Conservation (phyloP, 352 stramenopile genomes). For the Blastocystis hominis region DNA sequence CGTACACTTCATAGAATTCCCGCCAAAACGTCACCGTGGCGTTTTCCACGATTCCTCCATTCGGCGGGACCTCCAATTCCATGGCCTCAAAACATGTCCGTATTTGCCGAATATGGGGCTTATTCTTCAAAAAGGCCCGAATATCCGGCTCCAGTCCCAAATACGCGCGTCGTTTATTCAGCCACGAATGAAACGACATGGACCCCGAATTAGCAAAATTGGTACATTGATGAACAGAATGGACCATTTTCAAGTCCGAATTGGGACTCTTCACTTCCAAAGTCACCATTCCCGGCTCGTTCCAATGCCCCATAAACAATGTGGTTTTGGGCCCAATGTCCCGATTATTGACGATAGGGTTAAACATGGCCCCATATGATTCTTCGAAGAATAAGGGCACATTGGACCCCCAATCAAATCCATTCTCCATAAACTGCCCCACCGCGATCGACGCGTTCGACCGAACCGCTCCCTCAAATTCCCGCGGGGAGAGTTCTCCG, state of each 20-base stretch:
- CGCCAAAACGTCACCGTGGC: background rate
- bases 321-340: background rate
- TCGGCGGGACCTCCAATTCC: background rate
- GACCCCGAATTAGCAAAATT: background rate
- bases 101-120: background rate
- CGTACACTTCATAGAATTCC: background rate
- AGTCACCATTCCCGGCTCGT: background rate
- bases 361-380: background rate
- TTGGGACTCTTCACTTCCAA: background rate
- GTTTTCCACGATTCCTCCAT: background rate
- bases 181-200: background rate
- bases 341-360: background rate
- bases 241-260: background rate
- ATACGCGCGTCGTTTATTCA: background rate
- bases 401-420: background rate
- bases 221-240: background rate
- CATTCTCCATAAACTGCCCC: background rate
- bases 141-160: background rate
- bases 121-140: background rate
- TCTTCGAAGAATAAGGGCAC: background rate
- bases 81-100: background rate
- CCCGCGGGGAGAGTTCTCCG: background rate
- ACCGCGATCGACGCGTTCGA: background rate
- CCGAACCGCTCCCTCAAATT: background rate
- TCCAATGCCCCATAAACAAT: background rate